phyloP scores from a whole-genome alignment of 2,329 filamentous ascomycete species.

The Fusarium tuaranense region DNA sequence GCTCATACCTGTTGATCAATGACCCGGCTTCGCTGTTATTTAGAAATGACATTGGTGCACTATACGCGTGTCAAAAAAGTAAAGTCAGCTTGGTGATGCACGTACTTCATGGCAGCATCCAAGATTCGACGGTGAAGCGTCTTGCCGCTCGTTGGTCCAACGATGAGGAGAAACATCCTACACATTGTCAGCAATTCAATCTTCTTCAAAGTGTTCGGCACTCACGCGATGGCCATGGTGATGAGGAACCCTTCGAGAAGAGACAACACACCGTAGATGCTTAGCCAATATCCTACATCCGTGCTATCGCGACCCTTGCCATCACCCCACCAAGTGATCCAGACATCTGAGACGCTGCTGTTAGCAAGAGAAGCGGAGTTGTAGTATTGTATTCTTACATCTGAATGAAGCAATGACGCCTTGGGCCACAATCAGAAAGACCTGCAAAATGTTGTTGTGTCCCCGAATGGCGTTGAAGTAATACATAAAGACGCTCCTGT shows the following conservation, averaged over 20 bases:
- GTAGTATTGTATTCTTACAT: conserved; percentile 28
- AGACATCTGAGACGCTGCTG: conserved; percentile 36
- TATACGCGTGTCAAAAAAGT: background rate
- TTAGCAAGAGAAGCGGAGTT: background rate
- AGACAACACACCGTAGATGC: conserved; percentile 43
- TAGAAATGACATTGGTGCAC: conserved; percentile 44
- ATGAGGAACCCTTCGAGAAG: conserved; percentile 40
- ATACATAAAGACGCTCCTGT: conserved; percentile 45
- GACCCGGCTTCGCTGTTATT: conserved; percentile 45
- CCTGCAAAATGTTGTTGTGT: conserved; percentile 34
- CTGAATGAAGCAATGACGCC: conserved; percentile 40
- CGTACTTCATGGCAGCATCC: conserved; percentile 42
- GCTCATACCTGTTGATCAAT: conserved; percentile 42
- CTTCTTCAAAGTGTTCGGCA: rapidly evolving
- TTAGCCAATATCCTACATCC: conserved; percentile 47
- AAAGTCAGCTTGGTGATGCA: too few species aligned
- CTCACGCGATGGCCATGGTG: conserved; percentile 45
- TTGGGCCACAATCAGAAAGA: conserved; percentile 25
- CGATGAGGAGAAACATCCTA: conserved; percentile 43
- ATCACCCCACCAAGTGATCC: conserved; percentile 49
- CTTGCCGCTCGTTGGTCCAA: conserved; percentile 42
- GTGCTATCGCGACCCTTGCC: conserved; percentile 40
- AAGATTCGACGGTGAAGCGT: conserved; percentile 41
- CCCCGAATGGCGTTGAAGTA: conserved; percentile 42
- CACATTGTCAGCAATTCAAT: conserved; percentile 10